Evolutionary conservation across 202 grass and related monocot species (phyloP), one percentile per base, ranked within the genome.

Genomic region (Digitaria exilis): DNA sequence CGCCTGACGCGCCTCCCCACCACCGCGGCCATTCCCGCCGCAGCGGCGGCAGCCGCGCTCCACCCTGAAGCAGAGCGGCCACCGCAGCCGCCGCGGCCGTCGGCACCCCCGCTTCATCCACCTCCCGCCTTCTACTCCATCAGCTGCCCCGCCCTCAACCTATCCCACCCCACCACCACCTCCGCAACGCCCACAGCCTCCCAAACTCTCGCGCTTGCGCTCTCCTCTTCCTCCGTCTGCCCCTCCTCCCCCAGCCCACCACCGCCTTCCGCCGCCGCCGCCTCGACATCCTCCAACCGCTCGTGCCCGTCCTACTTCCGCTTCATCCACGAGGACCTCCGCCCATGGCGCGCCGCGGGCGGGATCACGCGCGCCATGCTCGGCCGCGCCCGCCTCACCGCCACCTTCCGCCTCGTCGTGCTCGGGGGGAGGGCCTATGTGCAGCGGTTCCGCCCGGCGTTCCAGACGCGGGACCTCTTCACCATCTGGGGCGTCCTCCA

Each of bases 311-410:
- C 81, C 79, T 95, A 93, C 84, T 98, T 97, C 80, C 95, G 88
- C 22, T 95, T 91, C 88, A 98, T 98, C 82, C 84, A 95, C 78
- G 90, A 95, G 75, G 95, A 98, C 80, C 88, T 98, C 73, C 87
- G 79, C 44, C 95, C 90, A 76, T 98, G 95, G 92, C 85, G 87
- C 75, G 79, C 15, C 4, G 84, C 86, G 24, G 85, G 84, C 11
- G 92, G 95, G 25, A 65, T 98, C 90, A 95, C 88, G 39, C 74
- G 78, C 64, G 88, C 89, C 56, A 93, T 91, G 95, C 76, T 97
- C 49, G 72, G 68, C 49, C 85, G 76, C 13, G 90, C 88, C 24
- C 70, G 77, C 58, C 77, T 56, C 24, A 82, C 83, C 25, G 93
- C 90, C 26, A 90, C 72, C 24, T 95, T 97, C 75, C 92, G 95